These are phyloP conservation scores for Clonostachys sp. DNA, from an alignment of 2,329 filamentous ascomycete species.

Conservation along the genomic window DNA sequence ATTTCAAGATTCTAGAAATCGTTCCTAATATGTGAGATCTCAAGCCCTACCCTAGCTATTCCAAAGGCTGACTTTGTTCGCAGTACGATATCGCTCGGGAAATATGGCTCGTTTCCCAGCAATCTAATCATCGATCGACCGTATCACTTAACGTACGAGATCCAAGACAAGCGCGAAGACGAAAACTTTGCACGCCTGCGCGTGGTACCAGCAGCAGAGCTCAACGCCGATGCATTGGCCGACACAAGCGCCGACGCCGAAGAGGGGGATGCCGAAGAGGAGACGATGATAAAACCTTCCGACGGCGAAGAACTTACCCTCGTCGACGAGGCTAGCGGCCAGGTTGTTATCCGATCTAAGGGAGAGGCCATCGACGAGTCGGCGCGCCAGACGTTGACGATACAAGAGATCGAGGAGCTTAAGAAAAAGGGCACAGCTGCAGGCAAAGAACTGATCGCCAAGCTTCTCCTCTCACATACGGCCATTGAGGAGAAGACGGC, in stretches of 20 bases:
- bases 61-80: conserved; percentile 12
- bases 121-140: conserved; percentile 90
- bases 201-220: conserved; percentile 73
- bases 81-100: conserved; percentile 83
- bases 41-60: not conserved
- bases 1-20: conserved; percentile 51
- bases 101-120: conserved; percentile 86
- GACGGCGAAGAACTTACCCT: conserved; percentile 37
- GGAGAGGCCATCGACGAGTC: conserved; percentile 56
- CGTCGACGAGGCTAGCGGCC: conserved; percentile 30
- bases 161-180: conserved; percentile 65
- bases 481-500: conserved; percentile 90
- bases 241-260: conserved; percentile 24
- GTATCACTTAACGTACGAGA: conserved; percentile 86
- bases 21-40: conserved; percentile 52
- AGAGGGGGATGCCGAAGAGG: conserved; percentile 29
- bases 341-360: conserved; percentile 48
- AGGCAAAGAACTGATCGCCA: conserved; percentile 87
- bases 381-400: conserved; percentile 71
- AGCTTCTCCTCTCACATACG: conserved; percentile 83
- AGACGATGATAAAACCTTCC: conserved; percentile 22
- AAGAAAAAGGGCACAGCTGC: conserved; percentile 71
- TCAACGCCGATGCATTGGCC: conserved; percentile 74
- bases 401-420: conserved; percentile 70
- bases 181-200: conserved; percentile 67